Base-by-base conservation (phyloP, 2,329 filamentous ascomycete species). In the Cercospora janseana region DNA sequence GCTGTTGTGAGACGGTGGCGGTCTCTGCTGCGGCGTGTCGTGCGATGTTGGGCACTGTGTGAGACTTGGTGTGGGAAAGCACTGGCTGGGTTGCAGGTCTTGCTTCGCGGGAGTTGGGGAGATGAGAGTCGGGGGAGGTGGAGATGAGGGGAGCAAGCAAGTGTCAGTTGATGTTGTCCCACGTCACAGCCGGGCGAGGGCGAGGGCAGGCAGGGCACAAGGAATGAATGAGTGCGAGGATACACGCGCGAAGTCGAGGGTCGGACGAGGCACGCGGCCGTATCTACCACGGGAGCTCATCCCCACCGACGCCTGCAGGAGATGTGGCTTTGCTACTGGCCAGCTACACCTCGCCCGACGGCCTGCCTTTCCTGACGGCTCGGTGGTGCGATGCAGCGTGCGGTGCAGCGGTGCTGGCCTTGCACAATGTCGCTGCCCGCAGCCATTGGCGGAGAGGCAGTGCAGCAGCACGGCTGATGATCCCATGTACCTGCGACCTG, bases 161-260 rank as follows among this genome's bases (percentile, higher is more conserved):
- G 46, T 32, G 27, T 42, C 26, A 41, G 32, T n/a, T 31, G 34
- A 31, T 38, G 8, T 23, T 28, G 48, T 51, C 48, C 34, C 48
- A 51, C 48, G 48, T 51, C 42, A 51, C 48, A 51, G 42, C 48
- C 48, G 48, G 20, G 4, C 8, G 15, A 37, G 34, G 18, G 43
- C 43, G 15, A 24, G 20, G 6, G 29, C n/a, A 46, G 43, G n/a
- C n/a, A 46, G 43, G 6, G 37, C 43, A n/a, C n/a, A n/a, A n/a
- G n/a, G n/a, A n/a, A n/a, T n/a, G n/a, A 46, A 46, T 46, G 27
- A 20, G 43, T 46, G 43, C 43, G 29, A 46, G 35, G 43, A 26
- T 35, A 37, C 43, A 46, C 31, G 29, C 43, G 43, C 15, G 24
- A n/a, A 12, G 23, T 16, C 40, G 21, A 12, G 15, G 3, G 40